Evolutionary conservation across 139 green algal genomes (phyloP), one percentile per base, ranked within the genome.

Genomic region (Haematococcus lacustris): DNA sequence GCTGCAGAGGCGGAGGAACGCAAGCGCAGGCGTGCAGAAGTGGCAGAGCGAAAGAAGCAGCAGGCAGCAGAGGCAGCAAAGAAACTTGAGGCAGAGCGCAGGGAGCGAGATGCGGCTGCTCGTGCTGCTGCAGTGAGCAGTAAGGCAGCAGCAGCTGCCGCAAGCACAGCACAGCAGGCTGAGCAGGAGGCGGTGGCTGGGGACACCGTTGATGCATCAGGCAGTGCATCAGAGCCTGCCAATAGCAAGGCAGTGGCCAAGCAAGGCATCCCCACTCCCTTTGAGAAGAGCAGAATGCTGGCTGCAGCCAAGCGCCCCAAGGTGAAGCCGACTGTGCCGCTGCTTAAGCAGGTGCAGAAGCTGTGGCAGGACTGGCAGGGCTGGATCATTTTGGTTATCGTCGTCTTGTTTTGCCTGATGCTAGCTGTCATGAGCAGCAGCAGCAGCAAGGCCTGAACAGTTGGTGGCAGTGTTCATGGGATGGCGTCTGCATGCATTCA

Each of bases 1-100:
- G 76, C 76, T 2, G 60, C 60, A 38, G 80, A 85, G 73, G 80
- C 80, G 13, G 80, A 80, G 65, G 62, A 38, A 21, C 73, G 80
- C 70, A 85, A 85, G 80, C 64, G 65, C 60, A 69, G 68, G 35
- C 64, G 60, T 21, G 40, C 50, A n/a, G 75, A 85, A 57, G 35
- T 59, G 61, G 9, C 60, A 34, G 75, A 70, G 41, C 63, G 71
- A 61, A 80, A 82, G 76, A 50, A 51, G 30, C 33, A 33, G 4
- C 70, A 73, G 64, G 73, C 73, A 6, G 63, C 61, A 13, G 73
- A 78, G 73, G 23, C 47, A n/a, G 34, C n/a, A 9, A 78, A 78
- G 73, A n/a, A 32, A 9, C 60, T 66, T n/a, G 60, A 66, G 33
- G 23, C 28, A 32, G 60, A 66, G 30, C 60, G 60, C 32, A 66